Evolutionary conservation across 176 grass and related monocot genomes (phyloP), one percentile per base, ranked within the genome.

Genomic region (Paspalum notatum): DNA sequence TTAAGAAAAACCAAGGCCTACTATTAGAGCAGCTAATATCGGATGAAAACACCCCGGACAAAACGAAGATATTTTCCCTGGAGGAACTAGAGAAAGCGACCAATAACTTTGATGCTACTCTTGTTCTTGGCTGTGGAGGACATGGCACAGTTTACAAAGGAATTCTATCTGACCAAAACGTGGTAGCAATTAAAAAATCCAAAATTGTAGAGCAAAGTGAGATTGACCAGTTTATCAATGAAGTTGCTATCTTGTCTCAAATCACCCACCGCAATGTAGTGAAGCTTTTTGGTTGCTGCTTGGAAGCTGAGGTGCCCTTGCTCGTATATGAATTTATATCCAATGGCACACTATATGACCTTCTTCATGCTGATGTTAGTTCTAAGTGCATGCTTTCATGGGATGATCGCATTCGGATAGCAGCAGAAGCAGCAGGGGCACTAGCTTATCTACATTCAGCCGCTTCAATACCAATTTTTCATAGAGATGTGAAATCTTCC

Each of bases 271-370:
- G 75, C 16, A 89, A 92, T 62, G 83, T 86, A 16, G 82, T 86
- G 0, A 88, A 79, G 18, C 90, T 92, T 10, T 80, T 83, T 8
- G 90, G 82, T 7, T 89, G 90, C 49, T 92, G 82, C 43, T 48
- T 89, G 0, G 90, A 91, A 59, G n/a, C 72, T 0, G 62, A 82
- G 8, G 70, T 88, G 7, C 90, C 85, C 0, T 54, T 91, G 58
- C 12, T 88, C 0, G 90, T 91, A 0, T 92, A 92, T 17, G 90
- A 92, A 45, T 92, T 92, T 55, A 72, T 89, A 45, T 68, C 87
- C 6, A 89, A 89, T 53, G 90, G 87, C n/a, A 93, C 83, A 0
- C 47, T 93, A 7, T 44, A 79, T 39, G 48, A 81, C 5, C 59
- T 72, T 39, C 72, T 92, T 62, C 83, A 92, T 17, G 27, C 0